Conservation (phyloP, 345 rosid species). For the Trapa bicornis region DNA sequence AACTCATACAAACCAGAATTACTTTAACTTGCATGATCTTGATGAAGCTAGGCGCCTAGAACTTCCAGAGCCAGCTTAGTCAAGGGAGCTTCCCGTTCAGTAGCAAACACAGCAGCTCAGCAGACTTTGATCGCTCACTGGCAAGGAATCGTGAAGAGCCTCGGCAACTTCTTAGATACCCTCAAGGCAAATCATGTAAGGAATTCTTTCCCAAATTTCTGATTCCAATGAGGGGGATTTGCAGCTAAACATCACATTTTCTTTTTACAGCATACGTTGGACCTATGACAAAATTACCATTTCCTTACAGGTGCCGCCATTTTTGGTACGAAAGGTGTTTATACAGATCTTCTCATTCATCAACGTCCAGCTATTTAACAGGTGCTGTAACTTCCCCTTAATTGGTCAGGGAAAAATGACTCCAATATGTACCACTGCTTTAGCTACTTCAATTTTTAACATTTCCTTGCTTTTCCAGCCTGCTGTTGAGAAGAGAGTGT, state of each 20-base stretch:
- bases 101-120: constrained; percentile 69
- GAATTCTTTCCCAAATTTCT: neutral
- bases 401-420: neutral
- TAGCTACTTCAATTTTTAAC: neutral
- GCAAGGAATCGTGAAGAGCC: constrained; percentile 96
- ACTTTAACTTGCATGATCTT: constrained; percentile 1
- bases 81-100: constrained; percentile 74
- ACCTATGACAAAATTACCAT: neutral
- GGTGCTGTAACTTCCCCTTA: constrained; percentile 23
- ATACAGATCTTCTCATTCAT: constrained; percentile 93
- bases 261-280: neutral
- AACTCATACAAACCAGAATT: neutral
- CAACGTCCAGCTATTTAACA: constrained; percentile 92
- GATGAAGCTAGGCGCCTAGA: constrained; percentile 63
- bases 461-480: constrained; percentile 28
- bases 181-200: constrained; percentile 66
- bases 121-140: constrained; percentile 89
- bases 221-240: neutral
- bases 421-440: neutral
- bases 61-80: constrained; percentile 95
- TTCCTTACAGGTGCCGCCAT: constrained; percentile 72
- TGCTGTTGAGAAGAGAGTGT: constrained; percentile 77
- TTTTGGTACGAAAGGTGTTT: constrained; percentile 86
- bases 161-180: constrained; percentile 71
- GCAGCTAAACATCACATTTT: neutral